Percentiles rank a stretch among this genome's conserved stretches.
phyloP scores from a whole-genome alignment of 257 asterid species.

The Lycium barbarum region DNA sequence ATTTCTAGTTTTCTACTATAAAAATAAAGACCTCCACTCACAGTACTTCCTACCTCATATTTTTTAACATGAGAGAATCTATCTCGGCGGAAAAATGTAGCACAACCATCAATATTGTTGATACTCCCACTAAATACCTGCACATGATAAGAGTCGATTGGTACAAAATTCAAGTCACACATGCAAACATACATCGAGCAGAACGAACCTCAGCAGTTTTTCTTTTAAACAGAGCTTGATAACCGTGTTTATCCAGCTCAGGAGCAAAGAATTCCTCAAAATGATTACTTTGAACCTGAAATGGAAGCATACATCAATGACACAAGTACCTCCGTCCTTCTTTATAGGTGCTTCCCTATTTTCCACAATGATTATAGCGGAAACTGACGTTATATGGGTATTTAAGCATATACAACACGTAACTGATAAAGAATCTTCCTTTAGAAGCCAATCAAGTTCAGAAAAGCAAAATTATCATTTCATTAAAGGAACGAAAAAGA shows the following conservation, averaged over 20 bases:
- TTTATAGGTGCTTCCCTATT: neutral
- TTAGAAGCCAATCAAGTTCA: neutral
- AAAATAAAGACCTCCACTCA: neutral
- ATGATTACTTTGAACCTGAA: slow-evolving; percentile 92
- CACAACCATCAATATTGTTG: slow-evolving; percentile 83
- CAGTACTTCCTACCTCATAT: slow-evolving; percentile 71
- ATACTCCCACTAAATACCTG: slow-evolving; percentile 75
- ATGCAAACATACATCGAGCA: slow-evolving; percentile 27
- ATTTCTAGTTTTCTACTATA: neutral
- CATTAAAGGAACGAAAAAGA: neutral
- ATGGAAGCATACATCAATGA: slow-evolving; percentile 23
- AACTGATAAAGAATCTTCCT: neutral
- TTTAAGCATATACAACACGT: neutral
- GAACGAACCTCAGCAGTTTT: slow-evolving; percentile 86
- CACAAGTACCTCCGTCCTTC: neutral
- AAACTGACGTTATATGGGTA: neutral
- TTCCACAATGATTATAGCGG: neutral
- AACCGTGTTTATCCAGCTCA: slow-evolving; percentile 97
- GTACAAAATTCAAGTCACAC: slow-evolving; percentile 32
- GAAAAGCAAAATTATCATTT: neutral
- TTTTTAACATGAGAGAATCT: slow-evolving; percentile 93
- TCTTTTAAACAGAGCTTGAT: slow-evolving; percentile 80
- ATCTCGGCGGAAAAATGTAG: slow-evolving; percentile 98
- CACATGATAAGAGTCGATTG: slow-evolving; percentile 29
- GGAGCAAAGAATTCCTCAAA: slow-evolving; percentile 94